Evolutionary conservation across 352 stramenopile genomes (phyloP), one percentile per base, ranked within the genome.

Genomic region (Phytophthora ohioensis): DNA sequence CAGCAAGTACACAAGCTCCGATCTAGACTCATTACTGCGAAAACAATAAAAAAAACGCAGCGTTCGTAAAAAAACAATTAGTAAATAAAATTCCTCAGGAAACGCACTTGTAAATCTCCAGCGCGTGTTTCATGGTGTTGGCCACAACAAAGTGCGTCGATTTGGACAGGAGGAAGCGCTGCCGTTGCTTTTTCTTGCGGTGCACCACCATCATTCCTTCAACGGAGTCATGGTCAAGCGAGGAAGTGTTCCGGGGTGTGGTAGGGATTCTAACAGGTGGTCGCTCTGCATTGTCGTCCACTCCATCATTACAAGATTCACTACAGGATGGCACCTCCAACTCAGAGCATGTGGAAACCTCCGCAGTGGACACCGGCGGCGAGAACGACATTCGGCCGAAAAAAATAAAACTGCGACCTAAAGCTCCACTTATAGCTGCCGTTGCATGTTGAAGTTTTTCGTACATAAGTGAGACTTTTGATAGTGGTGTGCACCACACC

Each of bases 181-280:
- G 80, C 32, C 81, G 81, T 27, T 78, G 67, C 51, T 79, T 74
- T 32, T 91, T 91, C 72, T 92, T 92, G 41, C 80, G 63, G 57
- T 92, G 83, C 49, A 94, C 76, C 0, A 79, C 67, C 82, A 93
- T 91, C 60, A 79, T 67, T 0, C 84, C 80, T 47, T 89, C 79
- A 41, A 90, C 69, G 0, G 49, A 58, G 34, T 90, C 81, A 12
- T 71, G 64, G 21, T 83, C 81, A 2, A 85, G 66, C 13, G 80
- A 76, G 8, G 81, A 74, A 35, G 66, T 64, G 15, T 59, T 69
- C 42, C 56, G 66, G 13, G 52, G 36, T 27, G 66, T 46, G 12
- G 27, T 64, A 15, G 71, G 63, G 13, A 75, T 64, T 21, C 54
- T 42, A 30, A 70, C n/a, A 27, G 21, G 21, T 2, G 57, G 53